Evolutionary conservation across 2,329 filamentous ascomycete species (phyloP), one percentile per base, ranked within the genome.

Genomic region (Lasiodiplodia citricola): DNA sequence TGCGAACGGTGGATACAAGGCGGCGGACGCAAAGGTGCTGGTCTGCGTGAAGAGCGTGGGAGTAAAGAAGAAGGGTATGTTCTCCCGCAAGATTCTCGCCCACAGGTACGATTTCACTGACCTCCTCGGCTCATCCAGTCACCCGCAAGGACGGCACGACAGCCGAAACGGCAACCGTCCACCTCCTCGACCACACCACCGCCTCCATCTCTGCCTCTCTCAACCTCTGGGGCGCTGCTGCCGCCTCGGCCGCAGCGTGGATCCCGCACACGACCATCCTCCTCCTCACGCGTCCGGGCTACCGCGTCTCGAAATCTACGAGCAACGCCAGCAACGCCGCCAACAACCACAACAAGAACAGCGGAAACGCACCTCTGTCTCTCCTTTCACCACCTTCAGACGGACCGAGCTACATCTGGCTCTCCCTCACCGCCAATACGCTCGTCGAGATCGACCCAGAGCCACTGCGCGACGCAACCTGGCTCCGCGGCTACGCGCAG

Each of bases 11-110:
- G 87, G 87, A 0, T 84, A 85, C 68, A 87, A 89, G 75, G 75
- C 87, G 10, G 73, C 77, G 2, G 83, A 83, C 44, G 83, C 80
- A 0, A 87, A 84, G 63, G 78, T 90, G 2, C 79, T 90, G 2
- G 84, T 89, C 0, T 87, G 87, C 63, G 85, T 90, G 4, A 87
- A 87, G 74, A 87, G 84, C 68, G 80, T 90, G 66, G 86, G 87
- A 0, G 80, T 81, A 6, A 82, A 80, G 63, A 87, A 85, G 75
- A 83, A 78, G 69, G 77, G 84, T 86, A 73, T 18, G 72, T 28
- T 25, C 4, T 31, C 25, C 13, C 1, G 31, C 8, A 35, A 35
- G 8, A 35, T 35, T 10, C 35, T 7, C 16, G 38, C 37, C 16
- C 37, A 14, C 31, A 35, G 31, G 8, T 2, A 35, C 0, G 31